Percentiles rank a stretch among this genome's conserved stretches.
Conservation (phyloP, 768 basidiomycete species). For the Lenzites betulinus region DNA sequence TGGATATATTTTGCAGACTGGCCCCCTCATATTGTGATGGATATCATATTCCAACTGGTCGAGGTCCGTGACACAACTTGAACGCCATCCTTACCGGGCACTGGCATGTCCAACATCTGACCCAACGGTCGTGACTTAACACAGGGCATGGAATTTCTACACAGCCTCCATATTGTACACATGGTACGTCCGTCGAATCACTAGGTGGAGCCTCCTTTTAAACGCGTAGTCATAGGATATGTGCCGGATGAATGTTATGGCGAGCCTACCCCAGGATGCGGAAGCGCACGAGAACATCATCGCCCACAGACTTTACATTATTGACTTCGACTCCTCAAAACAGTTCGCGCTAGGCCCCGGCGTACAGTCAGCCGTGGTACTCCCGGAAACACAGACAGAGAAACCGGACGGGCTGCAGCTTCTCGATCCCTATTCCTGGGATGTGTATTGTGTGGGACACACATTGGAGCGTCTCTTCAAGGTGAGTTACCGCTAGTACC, state of each 20-base stretch:
- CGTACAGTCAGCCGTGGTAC: background rate
- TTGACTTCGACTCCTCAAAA: conserved; percentile 12
- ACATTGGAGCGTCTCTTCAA: background rate
- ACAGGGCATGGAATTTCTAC: conserved; percentile 1
- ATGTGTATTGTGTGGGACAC: conserved; percentile 7
- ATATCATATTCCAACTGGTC: too few species aligned
- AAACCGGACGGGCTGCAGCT: background rate
- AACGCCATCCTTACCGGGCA: background rate
- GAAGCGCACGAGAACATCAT: background rate
- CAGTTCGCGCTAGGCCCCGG: background rate
- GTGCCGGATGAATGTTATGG: background rate
- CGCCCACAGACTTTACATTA: background rate
- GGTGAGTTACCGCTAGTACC: background rate
- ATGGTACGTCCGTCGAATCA: background rate
- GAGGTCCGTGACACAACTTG: too few species aligned
- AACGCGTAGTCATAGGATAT: background rate
- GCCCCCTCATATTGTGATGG: background rate
- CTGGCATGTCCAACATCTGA: too few species aligned
- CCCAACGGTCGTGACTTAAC: too few species aligned
- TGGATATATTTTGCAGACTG: background rate
- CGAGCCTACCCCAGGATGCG: background rate
- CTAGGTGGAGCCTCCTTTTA: too few species aligned
- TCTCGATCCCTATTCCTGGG: conserved; percentile 17
- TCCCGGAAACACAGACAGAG: background rate
- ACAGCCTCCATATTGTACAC: background rate